These are phyloP conservation scores for Apophysomyces trapeziformis DNA, from an alignment of 371 early-diverging fungal genomes.

Conservation along the genomic window DNA sequence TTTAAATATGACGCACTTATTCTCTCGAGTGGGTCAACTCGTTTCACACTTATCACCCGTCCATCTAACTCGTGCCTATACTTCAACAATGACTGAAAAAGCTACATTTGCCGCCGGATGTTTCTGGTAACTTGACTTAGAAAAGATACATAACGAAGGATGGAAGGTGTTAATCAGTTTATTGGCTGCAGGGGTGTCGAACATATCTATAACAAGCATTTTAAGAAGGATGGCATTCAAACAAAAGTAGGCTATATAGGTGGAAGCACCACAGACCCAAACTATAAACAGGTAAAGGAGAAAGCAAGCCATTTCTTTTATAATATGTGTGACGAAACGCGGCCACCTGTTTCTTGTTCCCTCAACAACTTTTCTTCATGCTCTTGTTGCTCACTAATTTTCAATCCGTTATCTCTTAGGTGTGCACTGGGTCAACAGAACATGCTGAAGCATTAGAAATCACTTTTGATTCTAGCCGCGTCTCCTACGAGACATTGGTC, in stretches of 20 bases:
- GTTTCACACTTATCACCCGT: no score
- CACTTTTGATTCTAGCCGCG: constrained; percentile 69
- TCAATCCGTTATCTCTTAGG: constrained; percentile 29
- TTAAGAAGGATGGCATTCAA: constrained; percentile 56
- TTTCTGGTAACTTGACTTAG: constrained; percentile 32
- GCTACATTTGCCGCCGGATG: constrained; percentile 38
- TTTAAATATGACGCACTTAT: no score
- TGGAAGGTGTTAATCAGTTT: neutral
- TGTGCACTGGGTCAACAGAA: constrained; percentile 71
- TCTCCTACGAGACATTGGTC: constrained; percentile 72
- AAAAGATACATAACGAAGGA: neutral
- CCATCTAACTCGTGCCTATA: no score
- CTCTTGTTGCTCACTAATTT: no score
- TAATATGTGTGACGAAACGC: no score
- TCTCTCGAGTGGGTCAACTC: no score
- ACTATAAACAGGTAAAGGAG: constrained; percentile 63
- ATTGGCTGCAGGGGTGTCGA: constrained; percentile 82
- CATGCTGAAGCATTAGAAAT: constrained; percentile 91
- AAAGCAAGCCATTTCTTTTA: neutral
- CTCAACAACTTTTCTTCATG: no score
- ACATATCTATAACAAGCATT: constrained; percentile 70
- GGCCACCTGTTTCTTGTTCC: no score
- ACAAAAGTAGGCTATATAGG: constrained; percentile 88
- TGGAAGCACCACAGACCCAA: constrained; percentile 60
- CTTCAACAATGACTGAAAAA: no score